Base-by-base conservation (phyloP, 2,329 filamentous ascomycete species). In the Pyrenophora graminea region DNA sequence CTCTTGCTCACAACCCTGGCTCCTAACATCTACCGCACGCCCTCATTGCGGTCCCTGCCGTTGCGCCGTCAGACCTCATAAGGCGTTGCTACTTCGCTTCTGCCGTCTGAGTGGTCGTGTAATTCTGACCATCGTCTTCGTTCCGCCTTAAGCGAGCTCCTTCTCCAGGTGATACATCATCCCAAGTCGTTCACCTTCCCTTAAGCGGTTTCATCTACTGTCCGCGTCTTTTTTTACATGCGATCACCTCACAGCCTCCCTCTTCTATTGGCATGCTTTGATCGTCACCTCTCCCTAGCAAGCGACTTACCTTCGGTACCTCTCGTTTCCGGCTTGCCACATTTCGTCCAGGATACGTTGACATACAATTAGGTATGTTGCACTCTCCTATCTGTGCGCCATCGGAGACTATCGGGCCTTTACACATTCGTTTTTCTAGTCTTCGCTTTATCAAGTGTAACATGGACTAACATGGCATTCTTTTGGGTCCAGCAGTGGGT, bases 401-500 rank as follows among this genome's bases (percentile, higher is more conserved):
- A 43, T 39, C 33, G 40, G 40, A 40, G 34, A 43, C 40, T 48
- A 43, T 53, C 53, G 47, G 55, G 21, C 46, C 25, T 54, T 42
- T 56, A 55, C 53, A 60, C 61, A 51, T 53, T 61, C 56, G 55
- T 56, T 63, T 59, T 58, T 37, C 51, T 53, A 47, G 48, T 23
- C 23, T 51, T 58, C 53, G 41, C 55, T 63, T 56, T 45, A 30
- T 41, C 44, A 51, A 42, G 34, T 56, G 39, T 63, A 70, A 61
- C 53, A 74, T 74, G 68, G 66, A 60, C 73, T 75, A 64, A 75
- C 63, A 75, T 75, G 71, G 60, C 71, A 55, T 72, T 71, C 56
- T 58, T 74, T 62, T 75, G 72, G 73, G 60, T 75, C 53, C 73
- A 75, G 54, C 73, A 75, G 70, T 76, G 74, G 74, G 59, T 76